Evolutionary conservation across 2,329 filamentous ascomycete genomes (phyloP), one percentile per base, ranked within the genome.

Genomic region (Xylariales sp.): DNA sequence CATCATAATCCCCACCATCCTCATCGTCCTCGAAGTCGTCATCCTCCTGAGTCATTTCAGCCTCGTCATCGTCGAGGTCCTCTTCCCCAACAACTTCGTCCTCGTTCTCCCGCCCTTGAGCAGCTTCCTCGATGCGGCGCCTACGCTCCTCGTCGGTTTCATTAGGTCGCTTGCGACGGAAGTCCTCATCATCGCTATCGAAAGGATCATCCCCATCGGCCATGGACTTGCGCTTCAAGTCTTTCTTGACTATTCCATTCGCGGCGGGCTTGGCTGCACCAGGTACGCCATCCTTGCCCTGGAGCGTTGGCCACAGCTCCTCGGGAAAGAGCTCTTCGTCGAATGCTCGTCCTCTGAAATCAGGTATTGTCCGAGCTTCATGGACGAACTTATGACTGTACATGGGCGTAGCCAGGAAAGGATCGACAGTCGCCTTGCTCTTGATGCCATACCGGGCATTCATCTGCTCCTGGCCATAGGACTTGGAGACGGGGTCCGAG

Each of bases 1-100:
- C 77, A 32, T 80, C 72, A 53, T 81, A 81, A 46, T 80, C 77
- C 6, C 77, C 76, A 2, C 73, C 77, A 36, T 76, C 74, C 44
- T 79, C 74, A 42, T 80, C 77, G 35, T 80, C 65, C 24, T 58
- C 61, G 7, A 62, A 70, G 37, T 76, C 73, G 16, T 76, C 73
- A 20, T 75, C 54, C 3, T 65, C 65, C 12, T 51, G 55, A 24
- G 59, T 61, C 10, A 29, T 20, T 7, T 56, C 57, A 3, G 48
- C 58, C 19, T 61, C 55, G 18, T 60, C 64, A 12, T 54, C 53
- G 19, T 61, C 60, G 14, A 64, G 32, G n/a, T n/a, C n/a, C 65
- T 58, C 51, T 64, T 68, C 51, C 56, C 51, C 41, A 11, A 53
- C 49, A 3, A 24, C 40, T 4, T 38, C 36, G 25, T 55, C 58